A percentile compares a stretch with the other conserved stretches of the same genome.
Conservation (phyloP, 192 early-diverging fungal species). For the Rhizoclosmatium sp. region DNA sequence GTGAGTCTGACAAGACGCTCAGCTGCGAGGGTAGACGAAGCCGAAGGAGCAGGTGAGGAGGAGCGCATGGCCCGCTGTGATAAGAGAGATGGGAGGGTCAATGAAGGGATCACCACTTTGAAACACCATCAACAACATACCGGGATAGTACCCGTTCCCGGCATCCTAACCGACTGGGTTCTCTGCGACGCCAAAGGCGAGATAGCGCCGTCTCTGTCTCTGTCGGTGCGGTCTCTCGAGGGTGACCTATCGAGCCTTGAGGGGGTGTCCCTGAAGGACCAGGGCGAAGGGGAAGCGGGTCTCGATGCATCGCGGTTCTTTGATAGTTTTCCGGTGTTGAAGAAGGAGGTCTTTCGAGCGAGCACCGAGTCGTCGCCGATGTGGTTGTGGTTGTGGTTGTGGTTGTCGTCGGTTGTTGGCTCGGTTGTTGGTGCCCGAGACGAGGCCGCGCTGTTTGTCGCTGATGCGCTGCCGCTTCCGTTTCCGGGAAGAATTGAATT, state of each 20-base stretch:
- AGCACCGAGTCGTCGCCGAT: not conserved
- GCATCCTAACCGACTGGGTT: no score
- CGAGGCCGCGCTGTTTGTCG: no score
- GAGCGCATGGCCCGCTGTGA: conserved; percentile 18
- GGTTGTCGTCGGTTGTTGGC: not conserved
- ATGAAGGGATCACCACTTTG: not conserved
- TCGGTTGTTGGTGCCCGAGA: not conserved
- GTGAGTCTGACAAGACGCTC: conserved; percentile 37
- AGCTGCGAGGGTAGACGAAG: conserved; percentile 35
- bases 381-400: not conserved
- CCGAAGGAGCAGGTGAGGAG: conserved; percentile 33
- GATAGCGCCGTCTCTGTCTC: no score
- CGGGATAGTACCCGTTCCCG: no score
- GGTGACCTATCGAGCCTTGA: not conserved
- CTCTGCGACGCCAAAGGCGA: no score
- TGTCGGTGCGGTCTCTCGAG: not conserved
- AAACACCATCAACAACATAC: not conserved
- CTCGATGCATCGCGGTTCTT: no score
- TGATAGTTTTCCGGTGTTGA: no score
- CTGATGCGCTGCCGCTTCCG: not conserved
- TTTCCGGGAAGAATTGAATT: not conserved
- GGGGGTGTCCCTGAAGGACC: not conserved
- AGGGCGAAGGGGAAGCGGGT: not conserved
- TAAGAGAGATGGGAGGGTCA: not conserved
- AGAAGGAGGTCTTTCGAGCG: not conserved